Conservation (phyloP, 1,284 basidiomycete species). For the Pterulicium gracile region DNA sequence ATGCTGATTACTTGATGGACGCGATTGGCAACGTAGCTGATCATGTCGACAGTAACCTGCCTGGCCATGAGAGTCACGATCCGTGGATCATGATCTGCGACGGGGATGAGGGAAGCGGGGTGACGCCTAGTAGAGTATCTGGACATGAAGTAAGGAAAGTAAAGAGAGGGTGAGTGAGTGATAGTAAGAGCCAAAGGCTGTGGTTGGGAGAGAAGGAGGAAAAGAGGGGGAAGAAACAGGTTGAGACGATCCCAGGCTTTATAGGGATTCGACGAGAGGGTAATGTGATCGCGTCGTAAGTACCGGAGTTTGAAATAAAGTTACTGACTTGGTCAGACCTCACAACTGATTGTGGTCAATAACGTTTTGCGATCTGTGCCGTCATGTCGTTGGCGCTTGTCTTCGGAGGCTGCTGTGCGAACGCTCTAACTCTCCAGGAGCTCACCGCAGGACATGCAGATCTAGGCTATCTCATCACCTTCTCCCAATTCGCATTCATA, state of each 20-base stretch:
- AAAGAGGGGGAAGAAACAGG: conserved; percentile 11
- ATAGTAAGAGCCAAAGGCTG: conserved; percentile 7
- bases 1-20: conserved; percentile 55
- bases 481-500: conserved; percentile 57
- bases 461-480: conserved; percentile 73
- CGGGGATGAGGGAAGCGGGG: conserved; percentile 62
- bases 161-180: conserved; percentile 14
- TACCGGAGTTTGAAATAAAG: not conserved
- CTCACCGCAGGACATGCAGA: conserved; percentile 52
- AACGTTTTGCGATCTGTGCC: not conserved
- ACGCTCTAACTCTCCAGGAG: conserved; percentile 63
- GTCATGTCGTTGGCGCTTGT: not conserved
- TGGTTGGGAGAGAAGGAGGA: conserved; percentile 4
- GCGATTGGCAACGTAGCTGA: conserved; percentile 64
- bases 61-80: conserved; percentile 71
- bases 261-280: not conserved
- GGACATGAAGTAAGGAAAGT: conserved; percentile 13
- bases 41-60: conserved; percentile 75
- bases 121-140: conserved; percentile 28
- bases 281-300: not conserved
- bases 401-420: conserved; percentile 16
- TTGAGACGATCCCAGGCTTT: not conserved
- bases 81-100: conserved; percentile 60
- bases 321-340: not conserved
- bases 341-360: not conserved